Conservation (phyloP, 768 basidiomycete genomes). For the Amanita pallidorosea region DNA sequence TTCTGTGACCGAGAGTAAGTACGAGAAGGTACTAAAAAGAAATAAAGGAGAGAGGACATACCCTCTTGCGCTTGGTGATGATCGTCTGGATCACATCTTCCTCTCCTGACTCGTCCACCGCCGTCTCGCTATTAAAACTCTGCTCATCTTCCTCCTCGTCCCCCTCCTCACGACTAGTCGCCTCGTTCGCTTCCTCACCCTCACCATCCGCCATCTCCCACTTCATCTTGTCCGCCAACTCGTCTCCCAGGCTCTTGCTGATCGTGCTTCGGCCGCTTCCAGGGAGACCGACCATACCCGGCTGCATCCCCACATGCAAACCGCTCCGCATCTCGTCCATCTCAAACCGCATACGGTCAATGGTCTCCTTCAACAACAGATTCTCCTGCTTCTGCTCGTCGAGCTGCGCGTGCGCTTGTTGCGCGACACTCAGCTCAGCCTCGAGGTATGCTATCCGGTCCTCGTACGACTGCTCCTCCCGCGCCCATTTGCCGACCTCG, state of each 20-base stretch:
- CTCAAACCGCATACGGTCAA: conserved; percentile 88
- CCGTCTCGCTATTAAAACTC: conserved; percentile 4
- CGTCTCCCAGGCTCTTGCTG: conserved; percentile 69
- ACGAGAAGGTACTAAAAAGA: neutral
- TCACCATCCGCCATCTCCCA: conserved; percentile 26
- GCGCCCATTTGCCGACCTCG: conserved; percentile 55
- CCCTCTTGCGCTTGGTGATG: conserved; percentile 75
- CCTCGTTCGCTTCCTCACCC: conserved; percentile 21
- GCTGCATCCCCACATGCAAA: conserved; percentile 20
- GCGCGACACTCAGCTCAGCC: conserved; percentile 55
- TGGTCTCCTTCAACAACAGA: conserved; percentile 86
- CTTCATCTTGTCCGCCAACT: conserved; percentile 56
- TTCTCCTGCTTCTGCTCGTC: conserved; percentile 96
- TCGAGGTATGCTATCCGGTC: conserved; percentile 63
- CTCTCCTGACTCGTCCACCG: conserved; percentile 36
- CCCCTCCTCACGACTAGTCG: conserved; percentile 23
- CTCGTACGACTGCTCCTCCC: conserved; percentile 65
- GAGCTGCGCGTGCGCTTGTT: conserved; percentile 61
- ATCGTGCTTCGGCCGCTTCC: conserved; percentile 45
- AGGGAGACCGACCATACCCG: conserved; percentile 22
- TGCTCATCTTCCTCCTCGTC: conserved; percentile 26
- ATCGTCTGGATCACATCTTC: conserved; percentile 82
- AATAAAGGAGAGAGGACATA: conserved; percentile 16
- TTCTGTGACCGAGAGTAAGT: conserved; percentile 32
- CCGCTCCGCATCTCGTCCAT: conserved; percentile 80